Conservation (phyloP, 257 asterid species). For the Penstemon eatonii region DNA sequence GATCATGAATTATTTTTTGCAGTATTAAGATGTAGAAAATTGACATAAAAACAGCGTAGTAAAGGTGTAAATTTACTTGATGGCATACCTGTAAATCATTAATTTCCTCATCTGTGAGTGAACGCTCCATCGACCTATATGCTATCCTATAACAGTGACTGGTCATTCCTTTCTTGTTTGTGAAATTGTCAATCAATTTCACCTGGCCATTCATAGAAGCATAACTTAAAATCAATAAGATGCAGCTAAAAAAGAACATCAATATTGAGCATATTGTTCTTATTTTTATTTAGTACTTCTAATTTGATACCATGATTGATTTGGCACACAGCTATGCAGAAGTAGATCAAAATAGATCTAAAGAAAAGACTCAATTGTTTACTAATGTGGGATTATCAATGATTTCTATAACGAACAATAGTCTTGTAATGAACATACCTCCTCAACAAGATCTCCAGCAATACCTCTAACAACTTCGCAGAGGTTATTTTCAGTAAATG, state of each 20-base stretch:
- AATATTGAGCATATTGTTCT: background rate
- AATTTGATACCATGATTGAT: background rate
- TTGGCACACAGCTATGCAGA: background rate
- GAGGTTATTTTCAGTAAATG: conserved; percentile 83
- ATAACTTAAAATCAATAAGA: background rate
- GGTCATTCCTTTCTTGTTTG: conserved; percentile 93
- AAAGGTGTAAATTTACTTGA: background rate
- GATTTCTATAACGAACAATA: background rate
- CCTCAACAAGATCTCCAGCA: conserved; percentile 91
- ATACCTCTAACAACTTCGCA: conserved; percentile 88
- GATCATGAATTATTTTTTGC: background rate
- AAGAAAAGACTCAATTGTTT: background rate
- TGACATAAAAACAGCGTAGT: background rate
- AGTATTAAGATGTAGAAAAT: background rate
- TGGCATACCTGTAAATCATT: conserved; percentile 78
- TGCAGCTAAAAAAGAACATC: background rate
- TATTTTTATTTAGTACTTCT: too few relatives aligned
- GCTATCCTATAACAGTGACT: conserved; percentile 89
- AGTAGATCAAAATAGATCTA: background rate
- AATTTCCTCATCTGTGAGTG: conserved; percentile 92
- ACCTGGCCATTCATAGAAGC: conserved; percentile 42
- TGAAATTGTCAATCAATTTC: conserved; percentile 74
- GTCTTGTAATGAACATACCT: conserved; percentile 47
- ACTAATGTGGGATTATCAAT: background rate
- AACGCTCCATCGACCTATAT: conserved; percentile 92